A percentile compares a stretch with the other conserved stretches of the same genome.
phyloP scores from a whole-genome alignment of 208 protist genomes.

The Entamoeba nuttalli region DNA sequence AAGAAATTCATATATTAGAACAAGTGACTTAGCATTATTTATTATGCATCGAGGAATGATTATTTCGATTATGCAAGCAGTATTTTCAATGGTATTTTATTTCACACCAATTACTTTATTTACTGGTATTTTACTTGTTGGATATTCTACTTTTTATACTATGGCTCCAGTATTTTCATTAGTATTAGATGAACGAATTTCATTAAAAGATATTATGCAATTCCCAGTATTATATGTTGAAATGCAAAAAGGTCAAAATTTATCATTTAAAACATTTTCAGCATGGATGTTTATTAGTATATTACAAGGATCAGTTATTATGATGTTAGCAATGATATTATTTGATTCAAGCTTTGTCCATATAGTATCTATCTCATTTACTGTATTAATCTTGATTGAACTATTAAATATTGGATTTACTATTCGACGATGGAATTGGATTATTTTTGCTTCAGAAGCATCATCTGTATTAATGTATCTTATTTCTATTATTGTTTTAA shows the following conservation, averaged over 20 bases:
- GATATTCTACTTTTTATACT: background rate
- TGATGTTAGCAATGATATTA: background rate
- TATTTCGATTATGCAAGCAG: background rate
- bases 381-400: conserved; percentile 83
- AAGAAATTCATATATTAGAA: conserved; percentile 62
- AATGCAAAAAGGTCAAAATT: conserved; percentile 70
- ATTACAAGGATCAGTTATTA: conserved; percentile 1
- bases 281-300: background rate
- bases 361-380: conserved; percentile 78
- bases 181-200: background rate
- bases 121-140: background rate
- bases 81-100: background rate
- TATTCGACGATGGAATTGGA: conserved; percentile 64
- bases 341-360: background rate
- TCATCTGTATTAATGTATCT: conserved; percentile 68
- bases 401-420: conserved; percentile 73
- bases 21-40: background rate
- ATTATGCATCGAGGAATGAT: background rate
- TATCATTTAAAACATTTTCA: conserved; percentile 47
- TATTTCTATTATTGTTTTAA: conserved; percentile 62
- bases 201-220: conserved; percentile 59
- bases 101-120: background rate
- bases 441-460: conserved; percentile 63
- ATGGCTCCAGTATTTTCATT: background rate
- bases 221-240: conserved; percentile 89